These are phyloP conservation scores for Fusarium gaditjirri DNA, from an alignment of 2,329 filamentous ascomycete species.

Conservation along the genomic window DNA sequence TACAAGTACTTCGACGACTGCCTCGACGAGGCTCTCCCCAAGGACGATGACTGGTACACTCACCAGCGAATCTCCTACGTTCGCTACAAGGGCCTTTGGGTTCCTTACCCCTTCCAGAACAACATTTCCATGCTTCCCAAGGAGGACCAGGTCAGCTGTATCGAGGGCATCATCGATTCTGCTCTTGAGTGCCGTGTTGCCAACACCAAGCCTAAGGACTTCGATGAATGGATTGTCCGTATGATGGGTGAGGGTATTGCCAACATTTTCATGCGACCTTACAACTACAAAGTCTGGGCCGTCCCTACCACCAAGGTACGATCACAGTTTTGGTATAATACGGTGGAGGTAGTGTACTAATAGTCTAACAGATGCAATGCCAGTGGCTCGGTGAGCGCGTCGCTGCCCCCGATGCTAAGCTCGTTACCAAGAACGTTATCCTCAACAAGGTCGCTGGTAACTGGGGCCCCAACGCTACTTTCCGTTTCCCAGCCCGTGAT, in stretches of 20 bases:
- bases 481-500: constrained; percentile 95
- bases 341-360: constrained; percentile 18
- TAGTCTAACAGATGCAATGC: constrained; percentile 86
- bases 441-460: constrained; percentile 95
- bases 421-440: constrained; percentile 91
- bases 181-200: constrained; percentile 86
- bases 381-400: constrained; percentile 98
- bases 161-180: constrained; percentile 96
- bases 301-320: constrained; percentile 94
- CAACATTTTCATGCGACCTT: constrained; percentile 97
- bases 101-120: constrained; percentile 99
- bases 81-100: constrained; percentile 95
- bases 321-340: neutral
- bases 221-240: constrained; percentile 97
- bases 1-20: constrained; percentile 99
- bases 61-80: constrained; percentile 99
- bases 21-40: constrained; percentile 95
- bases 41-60: constrained; percentile 93
- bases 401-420: constrained; percentile 94
- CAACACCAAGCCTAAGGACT: constrained; percentile 93
- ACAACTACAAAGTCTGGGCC: constrained; percentile 99
- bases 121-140: constrained; percentile 99
- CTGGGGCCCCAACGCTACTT: constrained; percentile 98
- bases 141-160: constrained; percentile 93
- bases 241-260: constrained; percentile 91